phyloP scores from a whole-genome alignment of 345 rosid genomes.

The Heritiera littoralis region DNA sequence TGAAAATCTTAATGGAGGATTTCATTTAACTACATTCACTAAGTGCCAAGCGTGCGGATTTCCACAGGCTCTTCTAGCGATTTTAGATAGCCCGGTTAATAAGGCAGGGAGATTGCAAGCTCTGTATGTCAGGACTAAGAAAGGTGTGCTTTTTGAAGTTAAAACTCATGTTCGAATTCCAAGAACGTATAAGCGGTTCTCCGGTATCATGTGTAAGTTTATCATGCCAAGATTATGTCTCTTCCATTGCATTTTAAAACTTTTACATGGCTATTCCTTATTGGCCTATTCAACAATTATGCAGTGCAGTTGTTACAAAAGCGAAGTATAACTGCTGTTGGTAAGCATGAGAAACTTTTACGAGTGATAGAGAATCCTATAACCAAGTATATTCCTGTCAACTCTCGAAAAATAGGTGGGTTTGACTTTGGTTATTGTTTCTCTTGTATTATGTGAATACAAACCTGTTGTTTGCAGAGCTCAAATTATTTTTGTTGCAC shows the following conservation, averaged over 20 bases:
- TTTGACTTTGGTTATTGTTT: neutral
- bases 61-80: conserved; percentile 69
- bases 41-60: neutral
- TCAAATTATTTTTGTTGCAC: conserved; percentile 16
- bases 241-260: neutral
- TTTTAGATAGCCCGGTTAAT: conserved; percentile 81
- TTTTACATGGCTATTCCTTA: conserved; percentile 9
- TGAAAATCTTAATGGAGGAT: neutral
- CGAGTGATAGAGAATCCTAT: conserved; percentile 80
- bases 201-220: conserved; percentile 83
- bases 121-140: conserved; percentile 75
- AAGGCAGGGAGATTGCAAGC: conserved; percentile 86
- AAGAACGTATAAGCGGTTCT: conserved; percentile 77
- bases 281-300: conserved; percentile 19
- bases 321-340: conserved; percentile 68
- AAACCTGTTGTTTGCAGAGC: neutral
- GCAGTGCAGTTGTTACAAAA: conserved; percentile 90
- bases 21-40: neutral
- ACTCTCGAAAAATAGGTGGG: conserved; percentile 71
- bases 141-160: conserved; percentile 87
- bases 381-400: conserved; percentile 57
- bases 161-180: conserved; percentile 88
- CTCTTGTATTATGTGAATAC: neutral
- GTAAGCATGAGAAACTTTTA: conserved; percentile 82
- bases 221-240: neutral